Evolutionary conservation across 176 grass and related monocot species (phyloP), one percentile per base, ranked within the genome.

Genomic region (Oryza meyeriana): DNA sequence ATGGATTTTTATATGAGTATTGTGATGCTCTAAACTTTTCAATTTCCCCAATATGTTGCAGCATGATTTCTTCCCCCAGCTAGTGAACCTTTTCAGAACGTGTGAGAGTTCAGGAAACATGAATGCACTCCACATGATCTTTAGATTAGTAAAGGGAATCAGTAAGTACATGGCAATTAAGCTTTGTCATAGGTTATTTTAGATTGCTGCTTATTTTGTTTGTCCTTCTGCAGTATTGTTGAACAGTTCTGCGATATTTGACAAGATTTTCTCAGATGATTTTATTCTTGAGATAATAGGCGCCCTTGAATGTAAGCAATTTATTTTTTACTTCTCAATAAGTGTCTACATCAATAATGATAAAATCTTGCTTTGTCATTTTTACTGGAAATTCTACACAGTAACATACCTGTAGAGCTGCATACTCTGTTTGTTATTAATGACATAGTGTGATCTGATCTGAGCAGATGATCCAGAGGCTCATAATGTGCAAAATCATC

Each of bases 271-370:
- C 84, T 90, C 86, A 5, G 90, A 93, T 81, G 90, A 89, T 52
- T 84, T 84, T 87, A 98, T 98, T 83, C 81, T 89, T 69, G 90
- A 94, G 80, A 86, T 98, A 86, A 89, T 94, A 84, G 92, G 88
- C 25, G 48, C 78, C 70, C 92, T 98, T 86, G 95, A 98, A 78
- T 93, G 95, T 98, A 94, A 50, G 90, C 32, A 85, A 39, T 76
- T 26, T 74, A 86, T 25, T 61, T 83, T 72, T 61, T 50, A 58
- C 42, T 31, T 74, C 48, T 85, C 75, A 81, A 85, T 68, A 79
- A 24, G 68, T 3, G 33, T 84, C 28, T 75, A 76, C 29, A 47
- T 48, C 63, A 52, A 29, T 71, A 81, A 79, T 61, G 77, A 69
- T 64, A 40, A 78, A 61, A 52, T 68, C 30, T 16, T 87, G 40